A percentile compares a stretch with the other conserved stretches of the same genome.
phyloP scores from a whole-genome alignment of 495 filamentous ascomycete species.

The Podospora comata region DNA sequence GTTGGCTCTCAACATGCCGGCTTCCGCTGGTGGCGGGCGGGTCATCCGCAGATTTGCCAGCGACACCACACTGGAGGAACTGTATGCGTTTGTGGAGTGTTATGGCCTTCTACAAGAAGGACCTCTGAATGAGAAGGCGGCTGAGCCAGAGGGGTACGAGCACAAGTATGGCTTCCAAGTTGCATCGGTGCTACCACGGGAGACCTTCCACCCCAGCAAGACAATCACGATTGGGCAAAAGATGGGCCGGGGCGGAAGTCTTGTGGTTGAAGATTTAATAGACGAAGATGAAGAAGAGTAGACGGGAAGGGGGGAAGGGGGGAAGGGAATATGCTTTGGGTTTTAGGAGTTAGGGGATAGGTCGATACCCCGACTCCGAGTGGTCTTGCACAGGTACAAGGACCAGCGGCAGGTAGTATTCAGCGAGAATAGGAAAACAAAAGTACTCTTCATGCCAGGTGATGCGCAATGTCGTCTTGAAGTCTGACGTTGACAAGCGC shows the following conservation, averaged over 20 bases:
- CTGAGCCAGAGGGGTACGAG: conserved; percentile 63
- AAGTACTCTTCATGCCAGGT: not conserved
- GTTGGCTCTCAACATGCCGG: conserved; percentile 74
- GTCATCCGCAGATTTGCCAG: conserved; percentile 70
- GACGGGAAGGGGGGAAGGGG: no score
- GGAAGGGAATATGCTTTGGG: not conserved
- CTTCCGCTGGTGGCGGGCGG: conserved; percentile 56
- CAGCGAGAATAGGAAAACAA: not conserved
- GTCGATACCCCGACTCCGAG: not conserved
- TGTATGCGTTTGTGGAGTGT: conserved; percentile 97
- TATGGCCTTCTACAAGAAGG: conserved; percentile 59
- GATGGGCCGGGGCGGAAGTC: conserved; percentile 79
- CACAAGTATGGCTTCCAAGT: conserved; percentile 80
- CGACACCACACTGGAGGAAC: conserved; percentile 69
- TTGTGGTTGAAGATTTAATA: conserved; percentile 69
- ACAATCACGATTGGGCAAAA: conserved; percentile 62
- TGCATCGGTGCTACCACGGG: conserved; percentile 76
- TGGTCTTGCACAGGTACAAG: not conserved
- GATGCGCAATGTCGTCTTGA: not conserved
- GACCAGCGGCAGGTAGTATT: not conserved
- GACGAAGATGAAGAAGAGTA: conserved; percentile 28
- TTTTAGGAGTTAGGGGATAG: not conserved
- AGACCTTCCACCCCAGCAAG: conserved; percentile 65
- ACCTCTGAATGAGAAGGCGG: conserved; percentile 33
- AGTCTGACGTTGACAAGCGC: not conserved